A percentile compares a stretch with the other conserved stretches of the same genome.
These are phyloP conservation scores for Populus ilicifolia DNA, from an alignment of 345 rosid species.

Conservation along the genomic window DNA sequence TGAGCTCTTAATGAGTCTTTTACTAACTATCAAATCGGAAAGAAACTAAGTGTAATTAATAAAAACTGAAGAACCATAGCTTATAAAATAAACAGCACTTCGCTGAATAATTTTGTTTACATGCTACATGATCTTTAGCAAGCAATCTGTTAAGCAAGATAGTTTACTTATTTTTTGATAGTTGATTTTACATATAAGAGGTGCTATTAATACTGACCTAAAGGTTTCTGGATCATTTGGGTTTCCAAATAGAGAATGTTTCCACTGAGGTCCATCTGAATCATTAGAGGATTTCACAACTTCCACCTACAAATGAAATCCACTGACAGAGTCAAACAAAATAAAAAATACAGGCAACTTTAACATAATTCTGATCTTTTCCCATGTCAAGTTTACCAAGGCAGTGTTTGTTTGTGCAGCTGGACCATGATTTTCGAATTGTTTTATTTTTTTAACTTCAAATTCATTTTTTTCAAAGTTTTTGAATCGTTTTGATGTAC, in stretches of 20 bases:
- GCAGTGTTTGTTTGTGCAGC: too few relatives aligned
- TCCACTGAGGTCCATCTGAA: conserved; percentile 84
- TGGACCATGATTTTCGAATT: too few relatives aligned
- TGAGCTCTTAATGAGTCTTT: background rate
- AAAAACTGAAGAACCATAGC: background rate
- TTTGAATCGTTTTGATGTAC: too few relatives aligned
- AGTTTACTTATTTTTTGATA: too few relatives aligned
- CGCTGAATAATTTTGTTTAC: too few relatives aligned
- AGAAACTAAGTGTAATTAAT: background rate
- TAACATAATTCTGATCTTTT: background rate
- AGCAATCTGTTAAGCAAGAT: too few relatives aligned
- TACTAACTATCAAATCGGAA: background rate
- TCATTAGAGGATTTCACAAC: conserved; percentile 81
- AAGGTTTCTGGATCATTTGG: conserved; percentile 91
- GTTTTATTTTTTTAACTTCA: too few relatives aligned
- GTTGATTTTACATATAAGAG: too few relatives aligned
- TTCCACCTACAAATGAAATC: conserved; percentile 52
- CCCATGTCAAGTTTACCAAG: background rate
- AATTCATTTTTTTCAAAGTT: too few relatives aligned
- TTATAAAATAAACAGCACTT: too few relatives aligned
- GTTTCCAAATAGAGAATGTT: conserved; percentile 89
- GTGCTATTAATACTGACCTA: conserved; percentile 47
- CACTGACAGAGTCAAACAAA: background rate
- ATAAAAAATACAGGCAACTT: background rate
- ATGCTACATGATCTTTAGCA: too few relatives aligned